These are phyloP conservation scores for Nigrospora osmanthi DNA, from an alignment of 2,329 filamentous ascomycete species.

Conservation along the genomic window DNA sequence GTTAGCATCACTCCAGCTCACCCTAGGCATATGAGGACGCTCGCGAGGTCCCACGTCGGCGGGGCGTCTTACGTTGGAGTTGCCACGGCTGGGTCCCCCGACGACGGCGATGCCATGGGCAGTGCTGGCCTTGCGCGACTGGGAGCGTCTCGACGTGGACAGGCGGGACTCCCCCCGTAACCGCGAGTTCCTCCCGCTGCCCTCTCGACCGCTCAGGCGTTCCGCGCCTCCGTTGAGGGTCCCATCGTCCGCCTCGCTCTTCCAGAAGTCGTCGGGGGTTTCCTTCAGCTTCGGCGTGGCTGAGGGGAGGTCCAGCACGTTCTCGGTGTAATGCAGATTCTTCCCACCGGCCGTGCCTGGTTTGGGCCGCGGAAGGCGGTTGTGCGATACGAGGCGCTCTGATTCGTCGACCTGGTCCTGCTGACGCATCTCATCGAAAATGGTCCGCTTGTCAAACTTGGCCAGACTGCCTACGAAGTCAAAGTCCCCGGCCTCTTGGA, in stretches of 20 bases:
- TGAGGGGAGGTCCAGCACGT: constrained; percentile 64
- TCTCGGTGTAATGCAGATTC: constrained; percentile 87
- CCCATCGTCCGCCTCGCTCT: constrained; percentile 65
- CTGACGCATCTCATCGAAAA: constrained; percentile 87
- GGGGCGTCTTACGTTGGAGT: constrained; percentile 31
- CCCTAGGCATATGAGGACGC: constrained; percentile 3
- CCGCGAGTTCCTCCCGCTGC: constrained; percentile 40
- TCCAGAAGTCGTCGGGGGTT: constrained; percentile 53
- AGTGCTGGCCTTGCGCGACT: constrained; percentile 49
- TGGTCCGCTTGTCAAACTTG: constrained; percentile 87
- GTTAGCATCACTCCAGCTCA: constrained; percentile 14
- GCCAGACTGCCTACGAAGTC: constrained; percentile 85
- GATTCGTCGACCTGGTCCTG: constrained; percentile 86
- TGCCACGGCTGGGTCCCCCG: constrained; percentile 36
- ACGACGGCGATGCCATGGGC: constrained; percentile 16
- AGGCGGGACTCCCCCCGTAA: constrained; percentile 46
- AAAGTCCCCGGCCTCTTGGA: constrained; percentile 88
- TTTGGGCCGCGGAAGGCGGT: constrained; percentile 54
- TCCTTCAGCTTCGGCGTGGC: constrained; percentile 25
- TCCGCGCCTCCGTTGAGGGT: constrained; percentile 32
- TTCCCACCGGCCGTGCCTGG: constrained; percentile 73
- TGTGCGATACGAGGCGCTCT: constrained; percentile 84
- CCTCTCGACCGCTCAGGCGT: constrained; percentile 39
- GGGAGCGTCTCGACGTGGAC: constrained; percentile 39
- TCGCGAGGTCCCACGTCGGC: constrained; percentile 9